Conservation (phyloP, 1,284 basidiomycete genomes). For the Anthracocystis panici-leucophaei region DNA sequence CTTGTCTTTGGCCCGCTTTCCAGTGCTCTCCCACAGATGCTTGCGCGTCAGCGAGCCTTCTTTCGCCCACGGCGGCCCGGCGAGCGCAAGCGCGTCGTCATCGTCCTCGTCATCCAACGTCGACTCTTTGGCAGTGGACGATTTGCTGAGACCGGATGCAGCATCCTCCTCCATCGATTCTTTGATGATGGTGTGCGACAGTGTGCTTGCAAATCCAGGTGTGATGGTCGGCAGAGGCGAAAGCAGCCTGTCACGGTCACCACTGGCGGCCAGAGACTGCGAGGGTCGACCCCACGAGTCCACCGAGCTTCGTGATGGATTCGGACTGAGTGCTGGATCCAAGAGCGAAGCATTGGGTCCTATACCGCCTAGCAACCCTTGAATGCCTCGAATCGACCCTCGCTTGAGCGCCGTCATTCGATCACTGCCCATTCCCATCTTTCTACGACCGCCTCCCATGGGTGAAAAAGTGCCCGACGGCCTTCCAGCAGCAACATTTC, state of each 20-base stretch:
- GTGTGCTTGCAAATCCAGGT: conserved; percentile 92
- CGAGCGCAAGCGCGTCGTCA: conserved; percentile 91
- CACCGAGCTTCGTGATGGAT: conserved; percentile 38
- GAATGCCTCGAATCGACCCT: conserved; percentile 86
- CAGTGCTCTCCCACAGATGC: conserved; percentile 87
- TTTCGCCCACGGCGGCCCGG: conserved; percentile 98
- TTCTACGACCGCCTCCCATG: conserved; percentile 18
- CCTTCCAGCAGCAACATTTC: conserved; percentile 13
- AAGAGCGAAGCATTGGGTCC: conserved; percentile 1
- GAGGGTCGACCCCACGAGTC: conserved; percentile 47
- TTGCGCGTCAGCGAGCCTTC: conserved; percentile 94
- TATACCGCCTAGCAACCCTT: conserved; percentile 76
- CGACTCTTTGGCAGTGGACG: conserved; percentile 71
- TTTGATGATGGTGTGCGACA: conserved; percentile 94
- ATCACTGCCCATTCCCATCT: conserved; percentile 63
- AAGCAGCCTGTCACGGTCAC: conserved; percentile 21
- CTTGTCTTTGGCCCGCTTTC: conserved; percentile 85
- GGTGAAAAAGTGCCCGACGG: conserved; percentile 27
- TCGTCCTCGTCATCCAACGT: conserved; percentile 40
- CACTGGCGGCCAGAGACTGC: conserved; percentile 8
- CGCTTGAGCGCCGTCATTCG: conserved; percentile 83
- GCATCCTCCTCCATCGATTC: conserved; percentile 90
- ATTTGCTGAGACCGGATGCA: conserved; percentile 43
- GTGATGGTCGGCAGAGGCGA: conserved; percentile 69
- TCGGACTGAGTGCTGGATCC: conserved; percentile 28